Base-by-base conservation (phyloP, 2,329 filamentous ascomycete species). In the Penicillium sp. region DNA sequence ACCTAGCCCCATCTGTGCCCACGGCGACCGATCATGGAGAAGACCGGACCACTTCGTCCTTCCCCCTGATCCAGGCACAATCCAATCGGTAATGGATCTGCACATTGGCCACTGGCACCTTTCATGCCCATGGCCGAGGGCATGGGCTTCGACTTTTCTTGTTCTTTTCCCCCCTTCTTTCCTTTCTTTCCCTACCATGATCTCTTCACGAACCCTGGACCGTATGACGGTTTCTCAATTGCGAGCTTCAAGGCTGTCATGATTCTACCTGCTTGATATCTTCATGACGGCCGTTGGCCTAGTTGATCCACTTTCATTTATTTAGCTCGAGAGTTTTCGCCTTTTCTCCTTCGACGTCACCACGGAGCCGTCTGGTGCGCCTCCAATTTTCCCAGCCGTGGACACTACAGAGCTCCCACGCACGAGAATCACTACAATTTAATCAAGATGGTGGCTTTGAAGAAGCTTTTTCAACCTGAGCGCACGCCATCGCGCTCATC, bases 381-480 rank as follows among this genome's bases (percentile, higher is more conserved):
- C 18, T 31, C 11, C 36, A 55, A 50, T 19, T 52, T 36, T 52
- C 40, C 18, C 41, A 37, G 44, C 44, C 47, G 54, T 31, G 37
- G 49, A 19, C 51, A 53, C 37, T 19, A 19, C 46, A 35, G n/a
- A 13, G n/a, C 27, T 35, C 46, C 53, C 52, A 46, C 50, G 41
- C 40, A 58, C 51, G 54, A 55, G 50, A 58, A 50, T 46, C 39
- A 54, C 39, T 36, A 36, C 39, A 27, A 43, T n/a, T 24, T 31
- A 49, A 10, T 31, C 56, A 68, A 49, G 10, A 77, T 77, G 74
- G 73, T 71, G 43, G 69, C 60, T 33, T 60, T 77, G 36, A 74
- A 66, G 61, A 73, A 69, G 46, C 59, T 77, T n/a, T 76, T 77
- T 43, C 62, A 65, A 27, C 50, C 64, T 50, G 72, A 74, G 14